Conservation (phyloP, 805 yeast species). For the Kuraishia molischiana region DNA sequence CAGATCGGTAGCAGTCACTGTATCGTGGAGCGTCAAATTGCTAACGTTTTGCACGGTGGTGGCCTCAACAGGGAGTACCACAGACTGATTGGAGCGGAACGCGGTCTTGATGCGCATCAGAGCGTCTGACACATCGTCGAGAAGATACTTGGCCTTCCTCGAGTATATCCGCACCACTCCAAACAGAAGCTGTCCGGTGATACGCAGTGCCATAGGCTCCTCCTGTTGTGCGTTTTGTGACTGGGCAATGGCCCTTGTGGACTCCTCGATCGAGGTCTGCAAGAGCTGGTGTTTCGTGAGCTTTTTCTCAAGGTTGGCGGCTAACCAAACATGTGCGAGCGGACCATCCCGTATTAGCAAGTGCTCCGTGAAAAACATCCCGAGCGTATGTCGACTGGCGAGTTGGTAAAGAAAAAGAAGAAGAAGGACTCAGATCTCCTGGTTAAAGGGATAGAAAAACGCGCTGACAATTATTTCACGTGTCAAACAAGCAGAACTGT, state of each 20-base stretch:
- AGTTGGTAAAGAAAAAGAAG: background rate
- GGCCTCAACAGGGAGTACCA: slow-evolving; percentile 48
- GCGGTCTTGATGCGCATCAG: slow-evolving; percentile 61
- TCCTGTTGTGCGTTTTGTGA: slow-evolving; percentile 16
- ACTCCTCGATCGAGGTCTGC: slow-evolving; percentile 59
- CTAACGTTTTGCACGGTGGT: slow-evolving; percentile 53
- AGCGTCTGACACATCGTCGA: slow-evolving; percentile 78
- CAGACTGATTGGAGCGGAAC: slow-evolving; percentile 38
- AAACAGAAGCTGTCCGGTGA: slow-evolving; percentile 76
- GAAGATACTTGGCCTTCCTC: slow-evolving; percentile 69
- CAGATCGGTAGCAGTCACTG: slow-evolving; percentile 70
- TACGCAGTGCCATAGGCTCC: slow-evolving; percentile 65
- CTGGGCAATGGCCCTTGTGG: slow-evolving; percentile 54
- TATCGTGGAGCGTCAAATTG: slow-evolving; percentile 59
- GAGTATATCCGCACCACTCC: slow-evolving; percentile 87
- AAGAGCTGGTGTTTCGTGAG: slow-evolving; percentile 64
- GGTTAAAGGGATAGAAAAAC: background rate
- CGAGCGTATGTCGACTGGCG: background rate
- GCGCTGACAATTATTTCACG: background rate
- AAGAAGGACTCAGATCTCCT: too few species aligned
- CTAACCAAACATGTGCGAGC: slow-evolving; percentile 84
- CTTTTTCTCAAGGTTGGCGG: slow-evolving; percentile 78
- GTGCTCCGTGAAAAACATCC: background rate
- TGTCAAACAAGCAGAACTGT: too few species aligned
- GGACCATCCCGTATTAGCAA: slow-evolving; percentile 53